Percentiles rank a stretch among this genome's conserved stretches.
phyloP scores from a whole-genome alignment of 163 green algal genomes.

The Scenedesmus sp. region DNA sequence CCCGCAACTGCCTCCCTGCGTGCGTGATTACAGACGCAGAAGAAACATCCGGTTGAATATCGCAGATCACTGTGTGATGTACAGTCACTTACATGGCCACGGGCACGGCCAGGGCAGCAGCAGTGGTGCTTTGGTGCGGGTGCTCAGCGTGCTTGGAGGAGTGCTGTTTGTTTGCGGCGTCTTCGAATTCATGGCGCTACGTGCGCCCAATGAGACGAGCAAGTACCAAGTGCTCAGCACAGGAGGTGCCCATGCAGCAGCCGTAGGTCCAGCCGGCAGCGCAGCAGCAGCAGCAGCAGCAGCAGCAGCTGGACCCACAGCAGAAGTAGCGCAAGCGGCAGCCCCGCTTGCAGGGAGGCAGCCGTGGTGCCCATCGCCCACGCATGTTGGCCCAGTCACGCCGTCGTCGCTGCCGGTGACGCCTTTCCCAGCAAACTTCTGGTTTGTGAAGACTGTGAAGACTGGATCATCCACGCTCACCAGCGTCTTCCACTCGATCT shows the following conservation, averaged over 20 bases:
- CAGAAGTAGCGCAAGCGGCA: neutral
- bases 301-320: neutral
- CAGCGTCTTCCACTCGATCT: neutral
- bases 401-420: neutral
- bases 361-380: neutral
- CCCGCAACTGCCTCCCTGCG: neutral
- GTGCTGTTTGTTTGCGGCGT: neutral
- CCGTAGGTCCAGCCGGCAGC: neutral
- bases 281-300: neutral
- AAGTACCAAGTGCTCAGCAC: neutral
- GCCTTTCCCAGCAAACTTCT: constrained; percentile 5
- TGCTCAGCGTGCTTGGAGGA: neutral
- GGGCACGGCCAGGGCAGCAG: neutral
- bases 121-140: neutral
- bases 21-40: neutral
- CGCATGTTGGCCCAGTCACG: neutral
- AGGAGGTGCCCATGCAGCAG: neutral
- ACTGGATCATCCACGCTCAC: constrained; percentile 3
- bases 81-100: neutral
- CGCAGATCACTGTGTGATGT: neutral
- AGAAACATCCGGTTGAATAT: neutral
- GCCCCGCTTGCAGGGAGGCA: neutral
- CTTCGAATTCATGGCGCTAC: neutral
- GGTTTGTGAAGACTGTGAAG: constrained; percentile 25
- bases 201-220: neutral